Conservation (phyloP, 1,284 basidiomycete genomes). For the Papiliotrema fonsecae region DNA sequence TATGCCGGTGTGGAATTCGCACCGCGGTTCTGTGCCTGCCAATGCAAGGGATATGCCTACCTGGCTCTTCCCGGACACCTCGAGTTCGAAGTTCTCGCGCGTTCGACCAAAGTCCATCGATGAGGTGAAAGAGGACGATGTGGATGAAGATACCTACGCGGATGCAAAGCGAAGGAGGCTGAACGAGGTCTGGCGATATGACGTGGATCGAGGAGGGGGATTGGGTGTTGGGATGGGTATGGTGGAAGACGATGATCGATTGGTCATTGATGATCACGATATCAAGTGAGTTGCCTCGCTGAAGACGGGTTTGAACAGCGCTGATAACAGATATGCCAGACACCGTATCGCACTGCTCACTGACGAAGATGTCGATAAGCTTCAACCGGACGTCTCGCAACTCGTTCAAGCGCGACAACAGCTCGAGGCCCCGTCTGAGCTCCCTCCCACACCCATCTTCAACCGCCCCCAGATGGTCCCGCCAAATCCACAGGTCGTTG, state of each 20-base stretch:
- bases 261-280: slow-evolving; percentile 48
- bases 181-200: slow-evolving; percentile 45
- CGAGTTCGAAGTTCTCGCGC: slow-evolving; percentile 4
- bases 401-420: slow-evolving; percentile 27
- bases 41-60: slow-evolving; percentile 17
- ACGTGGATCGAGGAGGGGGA: slow-evolving; percentile 36
- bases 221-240: slow-evolving; percentile 48
- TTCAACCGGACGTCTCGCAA: slow-evolving; percentile 32
- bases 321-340: slow-evolving; percentile 31
- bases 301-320: not conserved
- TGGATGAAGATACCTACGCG: slow-evolving; percentile 8
- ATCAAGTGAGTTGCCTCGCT: slow-evolving; percentile 24
- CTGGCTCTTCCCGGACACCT: slow-evolving; percentile 34
- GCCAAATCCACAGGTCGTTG: slow-evolving; percentile 26
- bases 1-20: slow-evolving; percentile 35
- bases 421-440: slow-evolving; percentile 33
- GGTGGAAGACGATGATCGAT: slow-evolving; percentile 37
- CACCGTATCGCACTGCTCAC: slow-evolving; percentile 35
- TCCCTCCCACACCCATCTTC: slow-evolving; percentile 42
- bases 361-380: slow-evolving; percentile 38
- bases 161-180: slow-evolving; percentile 11
- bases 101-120: slow-evolving; percentile 34
- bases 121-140: slow-evolving; percentile 18
- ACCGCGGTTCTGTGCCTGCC: slow-evolving; percentile 4
- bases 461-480: slow-evolving; percentile 30